Base-by-base conservation (phyloP, 1,139 yeast species). In the Blastobotrys illinoisensis region DNA sequence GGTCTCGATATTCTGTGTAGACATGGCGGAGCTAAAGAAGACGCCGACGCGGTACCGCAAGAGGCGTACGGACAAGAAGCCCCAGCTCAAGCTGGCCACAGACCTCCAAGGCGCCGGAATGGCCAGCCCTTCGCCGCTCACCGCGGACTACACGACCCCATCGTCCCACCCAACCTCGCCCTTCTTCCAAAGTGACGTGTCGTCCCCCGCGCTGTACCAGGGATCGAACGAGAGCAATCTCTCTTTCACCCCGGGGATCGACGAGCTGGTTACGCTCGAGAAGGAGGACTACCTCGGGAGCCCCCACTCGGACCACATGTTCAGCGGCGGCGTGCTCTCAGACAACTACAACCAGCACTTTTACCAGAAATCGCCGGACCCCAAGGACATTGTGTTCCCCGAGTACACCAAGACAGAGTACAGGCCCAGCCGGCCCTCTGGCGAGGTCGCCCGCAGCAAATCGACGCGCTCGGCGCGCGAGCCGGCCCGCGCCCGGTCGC, bases 1-100 rank as follows among this genome's bases (percentile, higher is more conserved):
- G 32, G 32, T 6, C 23, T 5, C 9, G 4, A 26, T 26, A n/a
- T 26, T 26, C 13, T 9, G 3, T 9, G 13, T 11, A 26, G 32
- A 40, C 23, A 47, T 47, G 49, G 49, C 49, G 9, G 49, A 47
- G 21, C 44, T 47, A 21, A 32, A 32, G 16, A 26, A 32, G 44
- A 28, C 49, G 13, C 49, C 49, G 18, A 47, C 49, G 44, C 44
- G 49, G 44, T 47, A 47, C 9, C 20, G 49, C 13, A 47, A 47
- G 49, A 43, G 23, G 24, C 44, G 44, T 6, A 28, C 14, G 6
- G 32, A 36, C 44, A 11, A 1, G n/a, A 28, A 20, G 48, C 43
- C 36, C 26, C 46, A 44, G 23, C 24, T 18, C 16, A 32, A 13
- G 23, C 46, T 21, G 46, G 46, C 46, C 26, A 44, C 40, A 32